Base-by-base conservation (phyloP, 495 filamentous ascomycete genomes). In the Hypoxylon trugodes region DNA sequence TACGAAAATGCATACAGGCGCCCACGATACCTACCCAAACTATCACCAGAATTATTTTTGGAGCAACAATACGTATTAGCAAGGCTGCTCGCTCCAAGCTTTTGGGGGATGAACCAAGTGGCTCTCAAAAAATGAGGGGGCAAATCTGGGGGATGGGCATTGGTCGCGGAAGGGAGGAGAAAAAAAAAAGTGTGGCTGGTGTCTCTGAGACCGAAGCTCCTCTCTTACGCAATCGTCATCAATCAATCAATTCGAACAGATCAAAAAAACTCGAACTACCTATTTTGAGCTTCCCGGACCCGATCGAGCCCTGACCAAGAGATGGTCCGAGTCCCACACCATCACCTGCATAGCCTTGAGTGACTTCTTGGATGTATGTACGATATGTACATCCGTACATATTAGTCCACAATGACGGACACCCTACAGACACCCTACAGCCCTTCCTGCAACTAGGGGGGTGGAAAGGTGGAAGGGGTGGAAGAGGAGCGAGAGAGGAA, bases 311-410 rank as follows among this genome's bases (percentile, higher is more conserved):
- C 37, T 56, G 56, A 30, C 62, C 55, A 66, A 57, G 51, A 40
- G 37, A 37, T 66, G 63, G 24, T 57, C 63, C 63, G 56, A 48
- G 63, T 61, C 53, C 50, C 63, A 61, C 63, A 61, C 63, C 56
- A 55, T 51, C 36, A 24, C 63, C 52, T 48, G 37, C 57, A 55
- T 42, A 50, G 56, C 50, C 42, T 45, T 40, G 30, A 66, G 45
- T 57, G 51, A 66, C 56, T 66, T 50, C 38, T 45, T 47, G 38
- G 51, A 56, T 55, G 62, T 33, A 32, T 30, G 13, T n/a, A n/a
- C n/a, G n/a, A n/a, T n/a, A n/a, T n/a, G n/a, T n/a, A n/a, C n/a
- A n/a, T n/a, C n/a, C n/a, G n/a, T n/a, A n/a, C n/a, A n/a, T 60
- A 51, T 45, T 66, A 66, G 51, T 28, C 57, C 63, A 57, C 50